A percentile compares a stretch with the other conserved stretches of the same genome.
These are phyloP conservation scores for Litsea cubeba DNA, from an alignment of 164 flowering plant species.

Conservation along the genomic window DNA sequence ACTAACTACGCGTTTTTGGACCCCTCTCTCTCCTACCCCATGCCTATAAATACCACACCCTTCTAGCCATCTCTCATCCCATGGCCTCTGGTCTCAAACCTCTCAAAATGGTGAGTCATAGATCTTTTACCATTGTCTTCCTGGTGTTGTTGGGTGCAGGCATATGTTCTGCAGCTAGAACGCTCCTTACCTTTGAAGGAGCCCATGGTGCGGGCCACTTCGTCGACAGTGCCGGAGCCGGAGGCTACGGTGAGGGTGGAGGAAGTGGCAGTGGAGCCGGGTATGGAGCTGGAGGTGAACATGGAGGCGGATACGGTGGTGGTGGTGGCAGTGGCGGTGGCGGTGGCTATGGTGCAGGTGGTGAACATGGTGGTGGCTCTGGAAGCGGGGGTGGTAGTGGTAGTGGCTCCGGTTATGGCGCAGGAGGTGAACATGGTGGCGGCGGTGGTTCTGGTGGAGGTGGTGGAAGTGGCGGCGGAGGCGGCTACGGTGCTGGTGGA, in stretches of 20 bases:
- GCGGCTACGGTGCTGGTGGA: constrained; percentile 23
- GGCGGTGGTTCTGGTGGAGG: neutral
- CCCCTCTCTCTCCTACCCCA: constrained; percentile 8
- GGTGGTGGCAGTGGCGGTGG: constrained; percentile 4
- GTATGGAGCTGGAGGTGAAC: neutral
- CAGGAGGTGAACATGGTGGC: neutral
- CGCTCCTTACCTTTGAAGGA: constrained; percentile 21
- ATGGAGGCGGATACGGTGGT: constrained; percentile 7
- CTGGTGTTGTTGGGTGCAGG: constrained; percentile 21
- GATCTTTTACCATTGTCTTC: constrained; percentile 11
- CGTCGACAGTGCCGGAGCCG: constrained; percentile 9
- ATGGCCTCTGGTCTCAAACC: neutral
- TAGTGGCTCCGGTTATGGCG: neutral
- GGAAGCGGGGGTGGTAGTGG: constrained; percentile 3
- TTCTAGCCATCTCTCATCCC: constrained; percentile 2
- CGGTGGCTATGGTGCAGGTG: constrained; percentile 8
- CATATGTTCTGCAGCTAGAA: constrained; percentile 28
- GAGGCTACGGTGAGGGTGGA: neutral
- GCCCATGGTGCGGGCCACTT: constrained; percentile 12
- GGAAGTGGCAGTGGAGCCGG: constrained; percentile 6
- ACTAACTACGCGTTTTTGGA: constrained; percentile 7
- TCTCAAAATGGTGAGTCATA: constrained; percentile 19
- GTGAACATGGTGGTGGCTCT: constrained; percentile 5
- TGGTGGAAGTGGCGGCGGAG: constrained; percentile 9
- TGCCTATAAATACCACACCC: constrained; percentile 16